Evolutionary conservation across 2,329 filamentous ascomycete species (phyloP), one percentile per base, ranked within the genome.

Genomic region (Metarhizium robertsii): DNA sequence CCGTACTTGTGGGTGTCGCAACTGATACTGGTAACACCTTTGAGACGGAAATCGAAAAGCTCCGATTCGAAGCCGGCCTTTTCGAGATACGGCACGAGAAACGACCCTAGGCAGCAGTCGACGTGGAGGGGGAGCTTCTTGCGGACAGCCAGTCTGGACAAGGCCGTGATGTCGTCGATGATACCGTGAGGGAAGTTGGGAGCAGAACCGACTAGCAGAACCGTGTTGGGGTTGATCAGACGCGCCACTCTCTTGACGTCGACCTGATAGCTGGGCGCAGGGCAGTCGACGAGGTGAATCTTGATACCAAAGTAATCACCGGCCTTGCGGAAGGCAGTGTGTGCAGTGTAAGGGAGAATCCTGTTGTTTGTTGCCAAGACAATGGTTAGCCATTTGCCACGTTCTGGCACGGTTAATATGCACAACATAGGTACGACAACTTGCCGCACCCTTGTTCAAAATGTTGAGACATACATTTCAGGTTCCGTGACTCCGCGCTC

Each of bases 1-100:
- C 94, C 94, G 69, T 99, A 99, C 72, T 99, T 99, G 80, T 99
- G 94, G 2, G 94, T 99, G 70, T 99, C 94, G 70, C 92, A 95
- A 62, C 86, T 91, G 71, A 99, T 97, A 70, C 87, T 92, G 3
- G 92, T 96, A 42, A 99, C 94, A 64, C 94, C 94, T 62, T 89
- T 90, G 57, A 95, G 84, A 55, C 88, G 85, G 81, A 99, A 99
- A 71, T 99, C 94, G 67, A 97, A 97, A 5, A 84, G 85, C 62
- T 87, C 84, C 25, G 88, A 81, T 59, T 95, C 90, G 71, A 96
- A 97, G 48, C 94, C 94, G n/a, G 94, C 91, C 67, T 88, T 89
- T 60, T 91, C 86, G 47, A 99, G 86, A 75, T 92, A 90, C 2
- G 94, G 91, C 48, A 99, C 84, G 50, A 99, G 79, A 78, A 99